These are phyloP conservation scores for Borealophlyctis nickersoniae DNA, from an alignment of 192 early-diverging fungal genomes.

Conservation along the genomic window DNA sequence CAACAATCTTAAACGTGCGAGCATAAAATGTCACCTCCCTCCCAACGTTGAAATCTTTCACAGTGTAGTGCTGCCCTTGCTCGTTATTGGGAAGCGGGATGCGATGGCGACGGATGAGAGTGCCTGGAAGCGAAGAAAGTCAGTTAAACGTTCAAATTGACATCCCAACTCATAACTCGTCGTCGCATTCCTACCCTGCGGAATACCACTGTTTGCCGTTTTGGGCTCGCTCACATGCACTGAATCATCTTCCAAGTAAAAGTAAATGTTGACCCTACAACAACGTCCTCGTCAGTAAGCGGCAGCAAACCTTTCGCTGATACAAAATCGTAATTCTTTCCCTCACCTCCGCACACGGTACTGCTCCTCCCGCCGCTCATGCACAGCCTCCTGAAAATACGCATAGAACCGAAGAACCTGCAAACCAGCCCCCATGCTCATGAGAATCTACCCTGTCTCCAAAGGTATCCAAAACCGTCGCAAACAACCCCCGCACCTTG, in stretches of 20 bases:
- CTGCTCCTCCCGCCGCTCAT: slow-evolving; percentile 55
- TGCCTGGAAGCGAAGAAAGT: slow-evolving; percentile 25
- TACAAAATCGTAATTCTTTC: not conserved
- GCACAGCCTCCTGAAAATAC: slow-evolving; percentile 60
- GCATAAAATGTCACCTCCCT: slow-evolving; percentile 56
- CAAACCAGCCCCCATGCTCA: too few relatives aligned
- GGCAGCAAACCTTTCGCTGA: not conserved
- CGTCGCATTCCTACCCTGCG: slow-evolving; percentile 47
- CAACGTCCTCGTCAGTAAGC: not conserved
- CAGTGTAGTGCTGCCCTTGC: slow-evolving; percentile 53
- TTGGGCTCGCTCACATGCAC: slow-evolving; percentile 62
- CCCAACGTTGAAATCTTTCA: slow-evolving; percentile 57
- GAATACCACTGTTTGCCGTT: slow-evolving; percentile 55
- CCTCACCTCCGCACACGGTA: slow-evolving; percentile 55
- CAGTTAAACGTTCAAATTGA: not conserved
- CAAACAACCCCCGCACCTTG: slow-evolving; percentile 28
- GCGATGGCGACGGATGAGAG: slow-evolving; percentile 54
- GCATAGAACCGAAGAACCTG: slow-evolving; percentile 61
- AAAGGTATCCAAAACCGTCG: not conserved
- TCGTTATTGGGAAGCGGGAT: slow-evolving; percentile 40
- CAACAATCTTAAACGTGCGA: slow-evolving; percentile 58
- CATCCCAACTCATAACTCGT: not conserved
- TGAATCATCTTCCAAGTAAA: slow-evolving; percentile 62
- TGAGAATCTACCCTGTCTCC: too few relatives aligned
- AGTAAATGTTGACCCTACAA: slow-evolving; percentile 55